Evolutionary conservation across 306 rosid species (phyloP), one percentile per base, ranked within the genome.

Genomic region (Quercus gilva): DNA sequence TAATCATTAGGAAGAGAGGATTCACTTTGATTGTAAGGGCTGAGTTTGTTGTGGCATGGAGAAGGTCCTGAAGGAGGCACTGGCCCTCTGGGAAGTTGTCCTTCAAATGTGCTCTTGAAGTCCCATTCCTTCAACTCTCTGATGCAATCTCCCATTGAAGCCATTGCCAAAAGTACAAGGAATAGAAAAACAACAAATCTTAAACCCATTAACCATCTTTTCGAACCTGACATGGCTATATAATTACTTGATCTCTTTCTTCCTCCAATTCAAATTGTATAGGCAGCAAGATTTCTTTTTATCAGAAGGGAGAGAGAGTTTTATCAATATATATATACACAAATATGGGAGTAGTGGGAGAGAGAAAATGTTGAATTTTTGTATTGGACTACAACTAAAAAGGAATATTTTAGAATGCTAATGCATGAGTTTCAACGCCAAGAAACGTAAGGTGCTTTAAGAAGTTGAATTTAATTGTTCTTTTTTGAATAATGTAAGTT

Each of bases 21-120:
- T 18, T 84, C 76, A 45, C 35, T 64, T 73, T 78, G 21, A 21
- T 56, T 72, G 76, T 37, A 59, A 74, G 97, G 90, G 74, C 57
- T 79, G 72, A 92, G 90, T 55, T 61, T 75, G 76, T 87, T 84
- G 55, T 92, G 97, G 79, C 97, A 92, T 5, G 1, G 70, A 19
- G 97, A 90, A 56, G 97, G 97, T 28, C 91, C 93, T 41, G 97
- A 92, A 43, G 97, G 97, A 29, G 94, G 90, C 69, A 92, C 88
- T 51, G 85, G 86, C 45, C 97, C 97, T 84, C 86, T 86, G 55
- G 92, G 87, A 33, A 91, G 77, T 70, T 73, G 82, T 55, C 84
- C 77, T 75, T 68, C 79, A 76, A 84, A 70, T 20, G 77, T 65
- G 82, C 78, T 84, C 63, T 85, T 82, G 55, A 79, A 73, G 71